Evolutionary conservation across 31 red algal genomes (phyloP).

Genomic region (Porphyra umbilicalis): DNA sequence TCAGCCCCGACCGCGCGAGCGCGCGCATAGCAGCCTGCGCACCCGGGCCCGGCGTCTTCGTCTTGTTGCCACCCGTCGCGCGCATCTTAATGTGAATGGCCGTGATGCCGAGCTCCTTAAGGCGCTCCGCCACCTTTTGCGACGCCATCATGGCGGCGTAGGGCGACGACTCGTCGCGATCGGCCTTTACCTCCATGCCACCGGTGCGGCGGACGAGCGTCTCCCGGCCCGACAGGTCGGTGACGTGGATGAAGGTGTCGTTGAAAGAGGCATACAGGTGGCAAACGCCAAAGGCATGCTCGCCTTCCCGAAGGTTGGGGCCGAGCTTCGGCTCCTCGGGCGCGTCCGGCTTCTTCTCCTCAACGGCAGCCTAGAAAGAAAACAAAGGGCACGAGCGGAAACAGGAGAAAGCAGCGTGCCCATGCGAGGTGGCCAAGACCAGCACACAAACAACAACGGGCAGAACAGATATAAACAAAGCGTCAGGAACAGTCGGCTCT

Average conservation of each 20-base stretch:
- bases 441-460: too few relatives aligned
- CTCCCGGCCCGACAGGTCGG: constrained; percentile 95
- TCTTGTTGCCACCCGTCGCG: constrained; percentile 89
- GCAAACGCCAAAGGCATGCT: constrained; percentile 89
- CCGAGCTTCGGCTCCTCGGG: constrained; percentile 64
- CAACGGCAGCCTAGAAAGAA: constrained; percentile 5
- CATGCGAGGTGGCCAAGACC: too few relatives aligned
- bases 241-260: constrained; percentile 99
- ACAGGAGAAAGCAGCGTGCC: too few relatives aligned
- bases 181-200: constrained; percentile 99
- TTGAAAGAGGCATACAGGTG: constrained; percentile 99
- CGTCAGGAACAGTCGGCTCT: too few relatives aligned
- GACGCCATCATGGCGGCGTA: constrained; percentile 99
- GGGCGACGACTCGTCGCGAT: constrained; percentile 98
- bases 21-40: constrained; percentile 97
- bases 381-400: too few relatives aligned
- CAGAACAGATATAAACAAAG: too few relatives aligned
- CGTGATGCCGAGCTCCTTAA: constrained; percentile 94
- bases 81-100: constrained; percentile 99
- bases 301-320: constrained; percentile 84
- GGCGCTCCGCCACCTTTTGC: constrained; percentile 97
- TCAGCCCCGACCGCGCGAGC: constrained; percentile 91
- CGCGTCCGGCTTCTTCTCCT: background rate
- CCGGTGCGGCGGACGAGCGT: constrained; percentile 96
- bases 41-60: constrained; percentile 95